Percentiles rank a stretch among this genome's conserved stretches.
Conservation (phyloP, 2,329 filamentous ascomycete species). For the Neofusicoccum umdonicola region DNA sequence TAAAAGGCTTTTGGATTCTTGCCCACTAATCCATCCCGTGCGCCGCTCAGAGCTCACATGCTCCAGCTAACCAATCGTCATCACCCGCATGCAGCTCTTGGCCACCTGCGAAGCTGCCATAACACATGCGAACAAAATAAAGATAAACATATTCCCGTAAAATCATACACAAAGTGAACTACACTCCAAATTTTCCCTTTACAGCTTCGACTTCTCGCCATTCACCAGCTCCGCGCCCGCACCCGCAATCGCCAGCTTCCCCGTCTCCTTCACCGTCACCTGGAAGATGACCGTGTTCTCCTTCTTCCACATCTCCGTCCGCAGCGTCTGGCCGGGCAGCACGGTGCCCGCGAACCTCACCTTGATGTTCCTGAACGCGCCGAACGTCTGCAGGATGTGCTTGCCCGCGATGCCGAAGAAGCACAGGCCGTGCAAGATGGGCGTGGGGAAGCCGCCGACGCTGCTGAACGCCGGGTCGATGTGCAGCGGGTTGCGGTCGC, state of each 20-base stretch:
- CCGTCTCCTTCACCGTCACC: conserved; percentile 86
- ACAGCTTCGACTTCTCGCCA: conserved; percentile 37
- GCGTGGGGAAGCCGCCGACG: conserved; percentile 89
- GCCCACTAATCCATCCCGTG: too few species aligned
- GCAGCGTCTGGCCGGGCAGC: conserved; percentile 79
- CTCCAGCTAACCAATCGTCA: too few species aligned
- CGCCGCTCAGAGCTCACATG: too few species aligned
- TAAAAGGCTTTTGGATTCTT: too few species aligned
- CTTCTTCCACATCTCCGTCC: conserved; percentile 80
- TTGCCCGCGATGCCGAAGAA: conserved; percentile 90
- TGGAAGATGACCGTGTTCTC: conserved; percentile 74
- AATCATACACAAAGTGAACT: too few species aligned
- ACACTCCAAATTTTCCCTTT: background rate
- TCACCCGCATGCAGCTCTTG: too few species aligned
- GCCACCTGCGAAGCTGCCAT: too few species aligned
- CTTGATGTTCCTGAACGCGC: conserved; percentile 82
- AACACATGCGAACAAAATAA: too few species aligned
- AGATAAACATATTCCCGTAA: too few species aligned
- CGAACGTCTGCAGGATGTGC: conserved; percentile 56
- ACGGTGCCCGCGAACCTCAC: conserved; percentile 86
- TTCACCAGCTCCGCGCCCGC: conserved; percentile 73
- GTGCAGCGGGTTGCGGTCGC: conserved; percentile 95
- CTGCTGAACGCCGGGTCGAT: conserved; percentile 93
- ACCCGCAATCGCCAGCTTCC: conserved; percentile 80
- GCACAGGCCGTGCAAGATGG: conserved; percentile 96